Conservation (phyloP, 768 basidiomycete genomes). For the Favolaschia claudopus region DNA sequence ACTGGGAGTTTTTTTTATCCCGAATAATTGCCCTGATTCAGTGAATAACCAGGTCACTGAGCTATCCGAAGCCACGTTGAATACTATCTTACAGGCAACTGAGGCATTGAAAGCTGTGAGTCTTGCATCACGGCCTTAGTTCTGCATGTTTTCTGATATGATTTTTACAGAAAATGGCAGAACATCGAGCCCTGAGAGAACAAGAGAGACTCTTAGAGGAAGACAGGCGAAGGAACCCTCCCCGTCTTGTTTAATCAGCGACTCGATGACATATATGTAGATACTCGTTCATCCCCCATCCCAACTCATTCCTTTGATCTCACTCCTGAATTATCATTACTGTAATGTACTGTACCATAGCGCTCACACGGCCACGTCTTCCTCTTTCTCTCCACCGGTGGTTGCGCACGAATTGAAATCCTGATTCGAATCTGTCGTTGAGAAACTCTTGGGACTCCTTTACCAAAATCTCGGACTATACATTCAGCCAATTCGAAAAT, state of each 20-base stretch:
- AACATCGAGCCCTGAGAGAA: slow-evolving; percentile 20
- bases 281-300: too few species aligned
- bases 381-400: too few species aligned
- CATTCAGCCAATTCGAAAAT: too few species aligned
- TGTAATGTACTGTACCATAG: too few species aligned
- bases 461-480: too few species aligned
- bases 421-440: too few species aligned
- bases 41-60: slow-evolving; percentile 17
- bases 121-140: neutral
- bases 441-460: too few species aligned
- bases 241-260: slow-evolving; percentile 7
- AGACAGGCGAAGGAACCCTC: slow-evolving; percentile 15
- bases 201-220: slow-evolving; percentile 20
- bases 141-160: neutral
- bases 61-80: slow-evolving; percentile 20
- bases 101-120: slow-evolving; percentile 25
- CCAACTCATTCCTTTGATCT: too few species aligned
- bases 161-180: slow-evolving; percentile 26
- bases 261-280: too few species aligned
- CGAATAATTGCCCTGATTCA: neutral
- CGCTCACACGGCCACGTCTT: too few species aligned
- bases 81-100: slow-evolving; percentile 25
- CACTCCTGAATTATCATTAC: too few species aligned
- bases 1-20: neutral
- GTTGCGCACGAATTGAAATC: too few species aligned